phyloP scores from a whole-genome alignment of 208 protist species.

The Vickermania spadyakhi region DNA sequence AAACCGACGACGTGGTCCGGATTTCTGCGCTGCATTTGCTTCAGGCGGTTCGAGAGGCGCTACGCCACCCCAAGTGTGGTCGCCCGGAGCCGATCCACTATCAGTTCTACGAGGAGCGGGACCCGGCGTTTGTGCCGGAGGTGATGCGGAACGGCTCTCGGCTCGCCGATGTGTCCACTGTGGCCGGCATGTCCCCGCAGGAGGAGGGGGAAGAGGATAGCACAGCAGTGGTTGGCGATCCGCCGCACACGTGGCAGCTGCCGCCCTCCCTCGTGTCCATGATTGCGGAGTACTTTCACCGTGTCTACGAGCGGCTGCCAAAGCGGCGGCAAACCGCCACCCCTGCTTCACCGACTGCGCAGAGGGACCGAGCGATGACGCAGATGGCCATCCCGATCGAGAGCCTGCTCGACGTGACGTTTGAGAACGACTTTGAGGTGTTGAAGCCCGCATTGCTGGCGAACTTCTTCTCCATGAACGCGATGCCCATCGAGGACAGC shows the following conservation, averaged over 20 bases:
- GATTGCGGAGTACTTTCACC: constrained; percentile 58
- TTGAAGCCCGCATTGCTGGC: constrained; percentile 35
- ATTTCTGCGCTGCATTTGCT: constrained; percentile 25
- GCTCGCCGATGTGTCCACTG: constrained; percentile 32
- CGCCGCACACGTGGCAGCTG: constrained; percentile 41
- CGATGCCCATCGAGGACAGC: constrained; percentile 56
- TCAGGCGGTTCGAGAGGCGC: constrained; percentile 21
- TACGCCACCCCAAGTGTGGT: constrained; percentile 14
- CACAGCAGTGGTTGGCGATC: constrained; percentile 16
- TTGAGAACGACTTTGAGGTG: constrained; percentile 46
- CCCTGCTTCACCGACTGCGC: constrained; percentile 40
- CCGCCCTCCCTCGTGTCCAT: constrained; percentile 41
- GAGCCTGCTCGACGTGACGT: constrained; percentile 40
- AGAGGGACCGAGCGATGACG: constrained; percentile 48
- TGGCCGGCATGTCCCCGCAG: background rate
- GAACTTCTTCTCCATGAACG: constrained; percentile 51
- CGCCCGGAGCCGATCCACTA: constrained; percentile 27
- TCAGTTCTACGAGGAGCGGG: constrained; percentile 52
- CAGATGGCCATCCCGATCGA: constrained; percentile 41
- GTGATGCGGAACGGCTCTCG: constrained; percentile 62
- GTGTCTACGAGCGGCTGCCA: constrained; percentile 33
- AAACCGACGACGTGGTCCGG: background rate
- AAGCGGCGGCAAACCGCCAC: constrained; percentile 36
- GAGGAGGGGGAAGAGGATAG: constrained; percentile 2
- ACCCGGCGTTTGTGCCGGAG: constrained; percentile 53